phyloP scores from a whole-genome alignment of 352 stramenopile genomes.

The Thraustochytrium striatum region DNA sequence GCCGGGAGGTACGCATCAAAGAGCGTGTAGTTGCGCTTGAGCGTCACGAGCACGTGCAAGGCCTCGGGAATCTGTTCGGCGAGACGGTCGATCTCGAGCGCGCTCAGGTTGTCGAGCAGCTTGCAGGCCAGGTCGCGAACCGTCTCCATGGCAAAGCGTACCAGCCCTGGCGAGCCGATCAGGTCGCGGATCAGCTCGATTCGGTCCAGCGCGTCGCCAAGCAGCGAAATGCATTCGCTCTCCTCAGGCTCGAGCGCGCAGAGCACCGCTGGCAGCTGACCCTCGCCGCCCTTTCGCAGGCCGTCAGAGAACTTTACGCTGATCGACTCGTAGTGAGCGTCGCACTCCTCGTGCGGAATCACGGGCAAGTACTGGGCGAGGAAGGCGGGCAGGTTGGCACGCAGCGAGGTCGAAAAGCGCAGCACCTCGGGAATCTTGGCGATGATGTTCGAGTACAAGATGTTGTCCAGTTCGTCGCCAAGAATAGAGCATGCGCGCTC shows the following conservation, averaged over 20 bases:
- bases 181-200: slow-evolving; percentile 24
- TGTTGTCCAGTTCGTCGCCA: slow-evolving; percentile 7
- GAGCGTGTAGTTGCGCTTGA: slow-evolving; percentile 35
- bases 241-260: background rate
- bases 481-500: slow-evolving; percentile 4
- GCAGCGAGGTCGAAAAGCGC: slow-evolving; percentile 10
- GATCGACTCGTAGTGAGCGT: background rate
- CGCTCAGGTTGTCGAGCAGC: background rate
- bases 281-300: background rate
- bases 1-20: slow-evolving; percentile 22
- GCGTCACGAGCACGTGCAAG: slow-evolving; percentile 11
- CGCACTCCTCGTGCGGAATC: slow-evolving; percentile 41
- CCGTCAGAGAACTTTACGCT: background rate
- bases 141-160: slow-evolving; percentile 13
- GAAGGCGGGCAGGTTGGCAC: slow-evolving; percentile 8
- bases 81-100: background rate
- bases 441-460: slow-evolving; percentile 9
- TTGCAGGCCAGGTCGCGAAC: background rate
- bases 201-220: slow-evolving; percentile 14
- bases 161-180: slow-evolving; percentile 3
- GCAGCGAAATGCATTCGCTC: slow-evolving; percentile 8
- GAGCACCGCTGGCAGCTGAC: background rate
- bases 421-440: slow-evolving; percentile 37
- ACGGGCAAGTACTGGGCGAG: slow-evolving; percentile 24
- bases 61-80: slow-evolving; percentile 2